These are phyloP conservation scores for Carex parvula DNA, from an alignment of 176 grass and related monocot genomes.

Conservation along the genomic window DNA sequence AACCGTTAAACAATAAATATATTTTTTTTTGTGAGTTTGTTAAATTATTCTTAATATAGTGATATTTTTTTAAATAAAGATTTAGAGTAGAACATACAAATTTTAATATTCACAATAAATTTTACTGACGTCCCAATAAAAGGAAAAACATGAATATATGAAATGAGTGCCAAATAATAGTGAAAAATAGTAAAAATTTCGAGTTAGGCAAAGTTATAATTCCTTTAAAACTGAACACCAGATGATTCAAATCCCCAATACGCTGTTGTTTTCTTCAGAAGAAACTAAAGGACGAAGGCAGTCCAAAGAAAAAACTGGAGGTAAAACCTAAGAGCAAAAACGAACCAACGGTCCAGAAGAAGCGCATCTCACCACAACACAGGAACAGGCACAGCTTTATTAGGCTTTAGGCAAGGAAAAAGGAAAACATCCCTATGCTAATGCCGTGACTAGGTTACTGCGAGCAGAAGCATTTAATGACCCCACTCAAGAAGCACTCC, in stretches of 20 bases:
- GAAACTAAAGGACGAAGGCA: background rate
- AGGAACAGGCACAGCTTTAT: background rate
- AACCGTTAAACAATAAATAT: too few relatives aligned
- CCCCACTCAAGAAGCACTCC: conserved; percentile 10
- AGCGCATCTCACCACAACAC: background rate
- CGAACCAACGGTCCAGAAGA: background rate
- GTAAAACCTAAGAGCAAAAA: background rate
- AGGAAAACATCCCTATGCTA: conserved; percentile 7
- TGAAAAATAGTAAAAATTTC: too few relatives aligned
- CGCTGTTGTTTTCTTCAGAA: background rate
- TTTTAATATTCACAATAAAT: too few relatives aligned
- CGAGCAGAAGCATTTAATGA: conserved; percentile 15
- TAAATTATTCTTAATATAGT: too few relatives aligned
- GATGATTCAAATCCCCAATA: too few relatives aligned
- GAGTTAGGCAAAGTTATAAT: too few relatives aligned
- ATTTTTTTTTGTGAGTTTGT: too few relatives aligned
- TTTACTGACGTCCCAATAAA: background rate
- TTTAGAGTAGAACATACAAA: too few relatives aligned
- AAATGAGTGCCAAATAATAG: background rate
- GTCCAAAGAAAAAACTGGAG: background rate
- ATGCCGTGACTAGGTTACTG: conserved; percentile 17
- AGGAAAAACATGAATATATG: background rate
- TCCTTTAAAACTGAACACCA: background rate
- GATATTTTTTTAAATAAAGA: too few relatives aligned
- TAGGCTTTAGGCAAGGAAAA: background rate